These are phyloP conservation scores for Aspergillus sergii DNA, from an alignment of 2,329 filamentous ascomycete species.

Conservation along the genomic window DNA sequence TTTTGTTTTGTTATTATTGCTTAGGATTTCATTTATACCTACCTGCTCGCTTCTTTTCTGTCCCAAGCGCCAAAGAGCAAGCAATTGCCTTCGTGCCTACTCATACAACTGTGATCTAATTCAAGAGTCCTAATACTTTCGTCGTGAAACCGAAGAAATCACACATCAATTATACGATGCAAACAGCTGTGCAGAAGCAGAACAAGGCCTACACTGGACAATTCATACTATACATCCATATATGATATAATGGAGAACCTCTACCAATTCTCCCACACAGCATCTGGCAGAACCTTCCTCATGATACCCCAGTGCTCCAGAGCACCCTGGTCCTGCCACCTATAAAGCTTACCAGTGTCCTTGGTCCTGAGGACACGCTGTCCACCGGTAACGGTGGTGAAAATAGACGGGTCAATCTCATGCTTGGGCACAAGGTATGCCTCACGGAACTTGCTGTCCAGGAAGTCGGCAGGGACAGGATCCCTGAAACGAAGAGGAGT, in stretches of 20 bases:
- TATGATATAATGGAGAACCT: not conserved
- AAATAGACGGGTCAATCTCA: slow-evolving; percentile 60
- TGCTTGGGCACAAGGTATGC: slow-evolving; percentile 72
- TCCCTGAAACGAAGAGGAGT: slow-evolving; percentile 65
- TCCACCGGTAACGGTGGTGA: slow-evolving; percentile 45
- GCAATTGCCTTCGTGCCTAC: not conserved
- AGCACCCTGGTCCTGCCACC: slow-evolving; percentile 75
- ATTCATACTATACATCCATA: not conserved
- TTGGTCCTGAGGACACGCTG: slow-evolving; percentile 43
- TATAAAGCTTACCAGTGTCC: slow-evolving; percentile 66
- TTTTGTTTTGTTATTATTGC: not conserved
- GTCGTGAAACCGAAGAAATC: not conserved
- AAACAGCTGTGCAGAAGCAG: not conserved
- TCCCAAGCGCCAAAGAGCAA: not conserved
- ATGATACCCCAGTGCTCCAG: slow-evolving; percentile 90
- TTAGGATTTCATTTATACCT: not conserved
- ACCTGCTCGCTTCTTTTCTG: not conserved
- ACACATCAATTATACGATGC: not conserved
- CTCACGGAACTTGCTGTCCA: slow-evolving; percentile 70
- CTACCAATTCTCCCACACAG: slow-evolving; percentile 87
- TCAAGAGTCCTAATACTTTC: not conserved
- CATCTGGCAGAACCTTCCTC: slow-evolving; percentile 75
- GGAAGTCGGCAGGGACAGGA: slow-evolving; percentile 65
- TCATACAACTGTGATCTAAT: not conserved
- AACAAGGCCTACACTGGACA: not conserved